Evolutionary conservation across 257 asterid species (phyloP).

Genomic region (Handroanthus guayacan): DNA sequence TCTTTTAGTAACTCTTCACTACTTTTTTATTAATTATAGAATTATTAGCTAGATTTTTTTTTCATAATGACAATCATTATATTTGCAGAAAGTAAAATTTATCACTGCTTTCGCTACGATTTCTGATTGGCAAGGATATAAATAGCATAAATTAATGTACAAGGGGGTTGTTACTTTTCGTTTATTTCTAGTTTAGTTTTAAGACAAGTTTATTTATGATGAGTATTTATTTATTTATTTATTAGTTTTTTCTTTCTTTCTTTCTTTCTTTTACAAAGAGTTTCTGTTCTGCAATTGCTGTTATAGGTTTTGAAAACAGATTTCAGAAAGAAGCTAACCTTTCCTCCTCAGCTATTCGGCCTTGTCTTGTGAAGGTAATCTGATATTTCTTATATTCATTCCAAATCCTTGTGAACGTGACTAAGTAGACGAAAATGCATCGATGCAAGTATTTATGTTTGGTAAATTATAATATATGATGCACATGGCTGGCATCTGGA

Average conservation of each 20-base stretch:
- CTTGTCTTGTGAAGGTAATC: constrained; percentile 87
- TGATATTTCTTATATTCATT: background rate
- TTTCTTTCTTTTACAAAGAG: constrained; percentile 6
- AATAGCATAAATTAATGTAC: no score
- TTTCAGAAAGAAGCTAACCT: constrained; percentile 89
- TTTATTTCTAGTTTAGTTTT: background rate
- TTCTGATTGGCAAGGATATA: no score
- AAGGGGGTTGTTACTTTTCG: no score
- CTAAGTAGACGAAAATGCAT: background rate
- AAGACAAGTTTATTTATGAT: background rate
- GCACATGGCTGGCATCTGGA: no score
- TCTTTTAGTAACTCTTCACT: constrained; percentile 17
- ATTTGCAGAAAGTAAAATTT: no score
- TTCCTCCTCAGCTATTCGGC: constrained; percentile 92
- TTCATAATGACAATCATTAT: no score
- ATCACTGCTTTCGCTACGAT: no score
- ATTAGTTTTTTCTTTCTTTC: no score
- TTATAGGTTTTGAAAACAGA: constrained; percentile 92
- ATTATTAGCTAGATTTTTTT: no score
- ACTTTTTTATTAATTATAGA: background rate
- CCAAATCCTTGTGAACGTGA: background rate
- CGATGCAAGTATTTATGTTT: no score
- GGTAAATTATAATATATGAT: no score
- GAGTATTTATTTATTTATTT: background rate
- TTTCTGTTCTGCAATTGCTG: constrained; percentile 14